Percentiles rank a stretch among this genome's conserved stretches.
phyloP scores from a whole-genome alignment of 768 basidiomycete genomes.

The Podaxis mareebaensis region DNA sequence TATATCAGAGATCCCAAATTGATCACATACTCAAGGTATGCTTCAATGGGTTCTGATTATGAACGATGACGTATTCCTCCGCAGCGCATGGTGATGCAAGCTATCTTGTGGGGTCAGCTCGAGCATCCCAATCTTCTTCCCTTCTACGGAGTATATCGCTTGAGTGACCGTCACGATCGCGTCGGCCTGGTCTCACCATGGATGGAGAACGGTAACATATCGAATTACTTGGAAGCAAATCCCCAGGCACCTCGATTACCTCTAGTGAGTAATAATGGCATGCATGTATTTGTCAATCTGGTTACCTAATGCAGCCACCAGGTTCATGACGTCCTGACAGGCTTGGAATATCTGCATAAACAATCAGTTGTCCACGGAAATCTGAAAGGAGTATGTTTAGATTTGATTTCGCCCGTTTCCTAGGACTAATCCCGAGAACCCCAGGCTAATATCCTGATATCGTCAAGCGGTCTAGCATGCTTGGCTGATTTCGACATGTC shows the following conservation, averaged over 20 bases:
- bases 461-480: slow-evolving; percentile 19
- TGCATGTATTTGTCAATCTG: no score
- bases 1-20: slow-evolving; percentile 24
- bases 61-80: no score
- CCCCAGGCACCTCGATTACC: slow-evolving; percentile 21
- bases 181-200: slow-evolving; percentile 39
- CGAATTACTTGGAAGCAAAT: slow-evolving; percentile 24
- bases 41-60: no score
- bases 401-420: no score
- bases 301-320: neutral
- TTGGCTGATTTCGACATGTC: slow-evolving; percentile 26
- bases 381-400: slow-evolving; percentile 20
- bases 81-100: no score
- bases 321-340: slow-evolving; percentile 16
- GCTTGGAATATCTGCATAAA: slow-evolving; percentile 19
- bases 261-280: slow-evolving; percentile 11
- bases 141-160: slow-evolving; percentile 34
- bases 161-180: slow-evolving; percentile 26
- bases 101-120: slow-evolving; percentile 30
- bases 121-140: slow-evolving; percentile 35
- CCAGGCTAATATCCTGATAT: slow-evolving; percentile 23
- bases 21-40: slow-evolving; percentile 22
- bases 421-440: no score
- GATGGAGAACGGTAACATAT: slow-evolving; percentile 39
- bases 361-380: slow-evolving; percentile 20